Base-by-base conservation (phyloP, 2,329 filamentous ascomycete species). In the Coleophoma crateriformis region DNA sequence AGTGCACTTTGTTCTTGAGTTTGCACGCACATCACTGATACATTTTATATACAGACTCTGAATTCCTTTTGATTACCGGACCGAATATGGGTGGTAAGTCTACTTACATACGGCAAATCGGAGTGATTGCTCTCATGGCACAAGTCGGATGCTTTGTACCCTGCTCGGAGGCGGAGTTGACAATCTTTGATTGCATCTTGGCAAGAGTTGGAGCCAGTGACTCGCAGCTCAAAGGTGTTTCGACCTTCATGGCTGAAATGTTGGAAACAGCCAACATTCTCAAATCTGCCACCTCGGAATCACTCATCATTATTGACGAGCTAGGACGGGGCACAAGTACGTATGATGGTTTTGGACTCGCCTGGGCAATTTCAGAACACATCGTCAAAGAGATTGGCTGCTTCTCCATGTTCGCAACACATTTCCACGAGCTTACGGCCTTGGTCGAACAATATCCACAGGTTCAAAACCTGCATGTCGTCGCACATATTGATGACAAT, bases 211-310 rank as follows among this genome's bases (percentile, higher is more conserved):
- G 95, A 39, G 95, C 94, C 7, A 94, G 88, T 60, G 95, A 99
- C 70, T 95, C 89, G 7, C 94, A 97, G 68, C 85, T 99, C 55
- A 97, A 97, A 71, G 94, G 94, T 34, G 94, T 99, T 2, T 96
- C 90, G 3, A 99, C 94, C 0, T 99, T 99, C 69, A 99, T 99
- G 95, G 94, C 94, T 2, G 94, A 99, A 72, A 99, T 99, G 94
- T 80, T 99, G 19, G 94, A 99, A 68, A 99, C 94, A 1, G 90
- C 94, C 58, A 97, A 97, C 66, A 99, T 99, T 57, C 84, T 99
- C 64, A 97, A 97, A 71, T 95, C 90, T 0, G 94, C 94, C 2
- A 99, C 94, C 0, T 83, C 87, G 33, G 94, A 99, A 66, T 96
- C 90, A 4, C 79, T 99, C 47, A 97, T 99, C 71, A 97, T 99